Evolutionary conservation across 2,329 filamentous ascomycete genomes (phyloP), one percentile per base, ranked within the genome.

Genomic region (Macroventuria anomochaeta): DNA sequence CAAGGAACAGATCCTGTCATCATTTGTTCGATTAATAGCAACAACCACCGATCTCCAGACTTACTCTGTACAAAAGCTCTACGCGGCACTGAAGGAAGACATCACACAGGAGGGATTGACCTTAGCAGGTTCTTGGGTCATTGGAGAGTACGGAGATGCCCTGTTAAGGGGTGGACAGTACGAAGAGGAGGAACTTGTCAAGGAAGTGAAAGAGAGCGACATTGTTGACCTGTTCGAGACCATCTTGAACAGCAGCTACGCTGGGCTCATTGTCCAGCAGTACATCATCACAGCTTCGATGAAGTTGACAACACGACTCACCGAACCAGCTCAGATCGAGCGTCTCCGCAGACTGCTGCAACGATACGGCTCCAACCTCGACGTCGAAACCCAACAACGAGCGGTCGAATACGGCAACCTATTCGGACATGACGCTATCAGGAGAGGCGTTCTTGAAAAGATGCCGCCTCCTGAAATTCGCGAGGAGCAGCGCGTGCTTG

Each of bases 381-480:
- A 96, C 68, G 88, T 97, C 21, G 95, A 99, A 74, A 89, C 97
- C 20, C 96, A 99, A 75, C 95, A 99, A 76, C 87, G 95, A 72
- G 90, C 93, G 5, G 93, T 96, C 17, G 95, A 99, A 74, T 99
- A 97, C 68, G 86, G 88, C 53, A 97, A 97, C 69, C 81, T 99
- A n/a, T 97, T 99, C 68, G 85, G 85, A 0, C 91, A 91, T 67
- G 93, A 99, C 64, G 82, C 91, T 55, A 90, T 99, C 51, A 87
- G 93, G 48, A 85, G 85, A 55, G 95, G 95, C 53, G 95, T 99
- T 2, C 80, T 99, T 10, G 95, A 99, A 77, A 96, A 95, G 75
- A 99, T 99, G 96, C 95, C 95, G 7, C 86, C 95, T 1, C 95
- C 95, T 7, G 93, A 97, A 74, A 97, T 99, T 69, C 91, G 93